Base-by-base conservation (phyloP, 306 rosid genomes). In the Amphicarpaea edgeworthii region DNA sequence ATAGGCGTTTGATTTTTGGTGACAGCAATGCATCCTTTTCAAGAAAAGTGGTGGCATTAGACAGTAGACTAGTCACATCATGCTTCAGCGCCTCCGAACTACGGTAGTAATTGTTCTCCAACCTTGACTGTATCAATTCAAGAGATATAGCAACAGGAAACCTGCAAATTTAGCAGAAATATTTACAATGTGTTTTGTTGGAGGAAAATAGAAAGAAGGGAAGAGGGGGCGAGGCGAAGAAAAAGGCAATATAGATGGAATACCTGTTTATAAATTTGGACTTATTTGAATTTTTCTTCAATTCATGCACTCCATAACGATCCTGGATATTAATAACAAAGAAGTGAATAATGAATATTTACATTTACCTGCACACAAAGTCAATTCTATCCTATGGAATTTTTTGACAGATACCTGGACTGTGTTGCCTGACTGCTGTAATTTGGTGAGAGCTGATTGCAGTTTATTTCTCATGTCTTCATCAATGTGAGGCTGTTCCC, bases 41-140 rank as follows among this genome's bases (percentile, higher is more conserved):
- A 19, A 83, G 60, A 57, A 79, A 89, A 9, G 90, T 57, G 71
- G 86, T 83, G 12, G 84, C 88, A 83, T 96, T 89, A 3, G 89
- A 85, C 69, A 96, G 64, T 83, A 90, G 80, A 68, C 88, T 84
- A n/a, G 60, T 49, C 68, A 86, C 81, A 82, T 96, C 99, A 55
- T 92, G 96, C 84, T 88, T 86, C 78, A 92, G 77, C 16, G 99
- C 98, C 83, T 92, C 97, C 81, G 90, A 70, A 73, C 93, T 88
- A 49, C 99, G 92, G 80, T 96, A 90, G 83, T 96, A 96, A 60
- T 82, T 83, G 68, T 93, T 92, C 79, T 92, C 96, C 87, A 96
- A 61, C 76, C 99, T 92, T 64, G 84, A 79, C 49, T 83, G 79
- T 76, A 96, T 90, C 87, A 87, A 79, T 12, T 90, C 97, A 14